Percentiles rank a stretch among this genome's conserved stretches.
Conservation (phyloP, 2,329 filamentous ascomycete genomes). For the Zarea fungicola region DNA sequence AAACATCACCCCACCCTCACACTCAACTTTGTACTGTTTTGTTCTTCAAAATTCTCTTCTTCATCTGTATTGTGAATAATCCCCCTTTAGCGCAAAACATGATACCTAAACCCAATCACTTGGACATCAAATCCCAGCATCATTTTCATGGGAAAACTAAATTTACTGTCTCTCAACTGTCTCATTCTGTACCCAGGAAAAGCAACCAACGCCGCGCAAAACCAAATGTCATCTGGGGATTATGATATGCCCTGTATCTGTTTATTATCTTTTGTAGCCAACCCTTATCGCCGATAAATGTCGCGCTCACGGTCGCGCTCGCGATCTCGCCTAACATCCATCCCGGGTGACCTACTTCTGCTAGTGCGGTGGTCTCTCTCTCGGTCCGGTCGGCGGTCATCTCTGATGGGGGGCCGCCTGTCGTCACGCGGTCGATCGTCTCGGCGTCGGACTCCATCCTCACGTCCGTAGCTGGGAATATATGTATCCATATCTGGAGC, state of each 20-base stretch:
- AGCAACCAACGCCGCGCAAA: constrained; percentile 3
- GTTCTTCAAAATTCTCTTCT: not conserved
- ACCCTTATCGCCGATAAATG: constrained; percentile 15
- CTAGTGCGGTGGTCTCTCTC: constrained; percentile 26
- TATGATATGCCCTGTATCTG: not conserved
- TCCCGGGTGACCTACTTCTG: constrained; percentile 16
- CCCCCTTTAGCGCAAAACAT: too few species aligned
- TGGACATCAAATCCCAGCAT: too few species aligned
- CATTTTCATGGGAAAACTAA: too few species aligned
- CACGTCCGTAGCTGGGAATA: constrained; percentile 42
- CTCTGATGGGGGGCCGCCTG: constrained; percentile 6
- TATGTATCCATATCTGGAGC: constrained; percentile 43
- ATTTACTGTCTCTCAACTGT: too few species aligned
- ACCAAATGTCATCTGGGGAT: not conserved
- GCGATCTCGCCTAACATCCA: constrained; percentile 19
- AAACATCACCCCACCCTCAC: too few species aligned
- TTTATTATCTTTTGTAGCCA: not conserved
- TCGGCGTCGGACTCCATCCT: constrained; percentile 24
- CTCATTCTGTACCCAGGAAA: not conserved
- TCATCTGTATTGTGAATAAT: too few species aligned
- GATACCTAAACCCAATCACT: too few species aligned
- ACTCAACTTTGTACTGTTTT: too few species aligned
- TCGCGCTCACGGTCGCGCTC: constrained; percentile 23
- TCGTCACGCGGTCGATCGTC: constrained; percentile 22
- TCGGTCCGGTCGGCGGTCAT: constrained; percentile 28